These are phyloP conservation scores for Fusarium cicatricum DNA, from an alignment of 2,329 filamentous ascomycete species.

Conservation along the genomic window DNA sequence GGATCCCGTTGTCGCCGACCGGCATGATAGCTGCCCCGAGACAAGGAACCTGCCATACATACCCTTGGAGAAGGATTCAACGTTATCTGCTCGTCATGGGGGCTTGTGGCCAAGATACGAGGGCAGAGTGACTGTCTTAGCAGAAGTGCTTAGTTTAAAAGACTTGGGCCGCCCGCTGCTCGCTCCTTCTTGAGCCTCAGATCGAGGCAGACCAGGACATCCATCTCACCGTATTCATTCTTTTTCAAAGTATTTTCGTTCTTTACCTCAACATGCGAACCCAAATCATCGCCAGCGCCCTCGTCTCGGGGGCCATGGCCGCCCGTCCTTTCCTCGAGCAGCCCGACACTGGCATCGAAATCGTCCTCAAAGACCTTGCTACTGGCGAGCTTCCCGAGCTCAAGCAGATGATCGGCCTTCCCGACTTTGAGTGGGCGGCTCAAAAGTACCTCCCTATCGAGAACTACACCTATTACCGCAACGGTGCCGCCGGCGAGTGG, in stretches of 20 bases:
- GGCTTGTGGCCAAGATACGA: slow-evolving; percentile 5
- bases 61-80: neutral
- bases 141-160: slow-evolving; percentile 21
- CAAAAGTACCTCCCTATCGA: slow-evolving; percentile 55
- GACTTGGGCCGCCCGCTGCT: slow-evolving; percentile 21
- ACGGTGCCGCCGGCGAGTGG: slow-evolving; percentile 64
- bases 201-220: no score
- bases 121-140: neutral
- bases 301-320: slow-evolving; percentile 49
- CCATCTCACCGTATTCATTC: slow-evolving; percentile 21
- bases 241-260: slow-evolving; percentile 2
- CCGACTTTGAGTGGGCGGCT: slow-evolving; percentile 63
- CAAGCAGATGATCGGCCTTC: slow-evolving; percentile 56
- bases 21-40: neutral
- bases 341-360: slow-evolving; percentile 57
- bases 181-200: neutral
- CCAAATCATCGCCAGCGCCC: slow-evolving; percentile 36
- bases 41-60: neutral
- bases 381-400: slow-evolving; percentile 53
- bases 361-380: slow-evolving; percentile 47
- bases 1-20: neutral
- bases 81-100: neutral
- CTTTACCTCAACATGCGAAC: slow-evolving; percentile 29
- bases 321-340: slow-evolving; percentile 55
- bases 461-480: slow-evolving; percentile 66